Percentiles rank a stretch among this genome's conserved stretches.
These are phyloP conservation scores for Talaromyces thailandensis DNA, from an alignment of 495 filamentous ascomycete genomes.

Conservation along the genomic window DNA sequence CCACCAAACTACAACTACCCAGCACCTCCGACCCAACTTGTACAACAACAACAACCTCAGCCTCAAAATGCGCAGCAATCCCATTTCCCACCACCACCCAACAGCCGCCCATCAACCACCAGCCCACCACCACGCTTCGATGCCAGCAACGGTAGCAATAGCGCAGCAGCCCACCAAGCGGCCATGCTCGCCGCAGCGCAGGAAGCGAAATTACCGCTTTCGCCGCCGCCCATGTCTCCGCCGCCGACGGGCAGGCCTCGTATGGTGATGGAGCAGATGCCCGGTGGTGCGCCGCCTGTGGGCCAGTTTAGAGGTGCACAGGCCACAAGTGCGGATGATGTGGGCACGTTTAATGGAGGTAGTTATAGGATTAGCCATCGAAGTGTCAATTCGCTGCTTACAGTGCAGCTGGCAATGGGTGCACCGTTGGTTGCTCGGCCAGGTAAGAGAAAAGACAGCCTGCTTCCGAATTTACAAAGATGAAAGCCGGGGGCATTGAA, in stretches of 20 bases:
- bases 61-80: slow-evolving; percentile 17
- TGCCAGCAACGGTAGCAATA: slow-evolving; percentile 11
- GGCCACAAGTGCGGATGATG: slow-evolving; percentile 58
- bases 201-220: slow-evolving; percentile 13
- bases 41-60: slow-evolving; percentile 16
- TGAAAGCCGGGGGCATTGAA: no score
- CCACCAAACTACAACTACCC: slow-evolving; percentile 29
- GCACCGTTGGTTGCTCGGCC: slow-evolving; percentile 77
- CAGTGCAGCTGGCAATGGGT: slow-evolving; percentile 80
- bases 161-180: slow-evolving; percentile 1
- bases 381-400: slow-evolving; percentile 82
- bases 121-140: slow-evolving; percentile 9
- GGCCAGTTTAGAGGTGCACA: slow-evolving; percentile 51
- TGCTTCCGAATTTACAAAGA: no score
- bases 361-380: slow-evolving; percentile 89
- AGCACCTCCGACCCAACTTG: slow-evolving; percentile 18
- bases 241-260: slow-evolving; percentile 13
- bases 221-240: slow-evolving; percentile 15
- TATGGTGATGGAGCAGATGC: slow-evolving; percentile 19
- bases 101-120: slow-evolving; percentile 10
- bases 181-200: slow-evolving; percentile 6
- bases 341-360: slow-evolving; percentile 93
- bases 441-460: no score
- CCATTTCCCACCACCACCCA: slow-evolving; percentile 11
- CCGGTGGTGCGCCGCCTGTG: slow-evolving; percentile 37